Evolutionary conservation across 495 filamentous ascomycete species (phyloP), one percentile per base, ranked within the genome.

Genomic region (Neurospora sp.): DNA sequence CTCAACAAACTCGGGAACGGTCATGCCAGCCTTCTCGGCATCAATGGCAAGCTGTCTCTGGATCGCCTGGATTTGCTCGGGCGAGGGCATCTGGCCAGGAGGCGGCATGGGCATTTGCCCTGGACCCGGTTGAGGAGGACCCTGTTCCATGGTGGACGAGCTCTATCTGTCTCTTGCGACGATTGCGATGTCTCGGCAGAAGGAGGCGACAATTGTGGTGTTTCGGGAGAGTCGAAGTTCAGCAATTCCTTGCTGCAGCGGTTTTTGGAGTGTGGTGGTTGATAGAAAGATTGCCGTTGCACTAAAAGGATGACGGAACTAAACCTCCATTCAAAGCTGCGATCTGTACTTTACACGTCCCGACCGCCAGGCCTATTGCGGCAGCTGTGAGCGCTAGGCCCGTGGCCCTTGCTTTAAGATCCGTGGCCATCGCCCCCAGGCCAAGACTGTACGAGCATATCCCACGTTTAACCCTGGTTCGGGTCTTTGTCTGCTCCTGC

Each of bases 51-150:
- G 85, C 82, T 96, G 93, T 78, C 90, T 88, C 80, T 96, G 93
- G 89, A 97, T 94, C 27, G 85, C 85, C 37, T 87, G 88, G 74
- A 97, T 91, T 84, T 97, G 93, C 84, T 97, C 91, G 73, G 93
- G 93, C 31, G 89, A 86, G n/a, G 92, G 92, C 84, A 90, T 90
- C 78, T 89, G 89, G 39, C 87, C 78, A 54, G 80, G 80, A 46
- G 73, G 75, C 62, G 85, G 86, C 74, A 83, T 81, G 70, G 77
- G 81, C 79, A 83, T 82, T 72, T 75, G 79, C 71, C 79, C 78
- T 35, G 74, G 76, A 23, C 66, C 76, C 70, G 74, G 75, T 39
- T 72, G 72, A 27, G 35, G 39, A 42, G 18, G 75, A 38, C 48
- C 70, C 48, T 73, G 71, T 39, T 71, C 69, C 66, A 71, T 76